phyloP scores from a whole-genome alignment of 2,329 filamentous ascomycete species.

The Endothia cerciana region DNA sequence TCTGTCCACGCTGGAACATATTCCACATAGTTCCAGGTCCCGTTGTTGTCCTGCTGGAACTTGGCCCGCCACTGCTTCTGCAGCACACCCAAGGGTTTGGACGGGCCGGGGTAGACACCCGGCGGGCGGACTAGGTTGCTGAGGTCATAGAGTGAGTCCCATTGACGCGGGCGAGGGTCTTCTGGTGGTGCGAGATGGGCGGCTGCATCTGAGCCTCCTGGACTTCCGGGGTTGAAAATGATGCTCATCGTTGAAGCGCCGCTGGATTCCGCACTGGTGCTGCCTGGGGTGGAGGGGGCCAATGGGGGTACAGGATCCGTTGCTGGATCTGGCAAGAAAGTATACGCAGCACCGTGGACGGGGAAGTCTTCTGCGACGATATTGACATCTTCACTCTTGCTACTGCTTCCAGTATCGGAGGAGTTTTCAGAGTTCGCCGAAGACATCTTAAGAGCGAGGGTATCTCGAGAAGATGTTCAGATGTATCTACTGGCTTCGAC shows the following conservation, averaged over 20 bases:
- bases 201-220: not conserved
- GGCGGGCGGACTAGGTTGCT: not conserved
- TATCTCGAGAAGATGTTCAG: not conserved
- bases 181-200: not conserved
- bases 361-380: not conserved
- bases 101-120: not conserved
- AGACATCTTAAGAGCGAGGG: not conserved
- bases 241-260: not conserved
- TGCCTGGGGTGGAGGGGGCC: not conserved
- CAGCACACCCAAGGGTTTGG: conserved; percentile 11
- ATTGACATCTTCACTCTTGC: not conserved
- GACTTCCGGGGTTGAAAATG: not conserved
- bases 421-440: no score
- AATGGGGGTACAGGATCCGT: not conserved
- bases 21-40: conserved; percentile 22
- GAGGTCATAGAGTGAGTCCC: conserved; percentile 10
- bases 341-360: not conserved
- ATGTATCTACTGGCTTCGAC: not conserved
- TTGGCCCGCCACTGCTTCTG: conserved; percentile 9
- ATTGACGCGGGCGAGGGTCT: conserved; percentile 4
- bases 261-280: not conserved
- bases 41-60: not conserved
- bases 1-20: conserved; percentile 28
- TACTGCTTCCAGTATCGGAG: not conserved
- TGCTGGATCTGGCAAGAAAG: not conserved